Base-by-base conservation (phyloP, 2,329 filamentous ascomycete species). In the Hymenoscyphus scutula region DNA sequence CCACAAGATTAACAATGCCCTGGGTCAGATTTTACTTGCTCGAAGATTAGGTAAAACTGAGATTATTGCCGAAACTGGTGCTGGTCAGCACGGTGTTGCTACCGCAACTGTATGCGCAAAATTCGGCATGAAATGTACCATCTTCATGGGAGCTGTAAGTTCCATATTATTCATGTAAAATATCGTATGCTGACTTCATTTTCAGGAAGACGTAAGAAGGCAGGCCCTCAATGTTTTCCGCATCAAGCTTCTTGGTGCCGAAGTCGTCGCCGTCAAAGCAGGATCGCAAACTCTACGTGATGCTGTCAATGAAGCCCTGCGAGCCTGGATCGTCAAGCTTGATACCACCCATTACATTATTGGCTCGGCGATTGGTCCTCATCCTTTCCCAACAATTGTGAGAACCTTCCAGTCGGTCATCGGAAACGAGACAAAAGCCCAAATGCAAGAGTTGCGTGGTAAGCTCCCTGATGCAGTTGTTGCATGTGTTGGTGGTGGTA, bases 1-100 rank as follows among this genome's bases (percentile, higher is more conserved):
- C 66, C 95, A 99, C 83, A 99, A 99, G 84, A 98, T 99, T 82
- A 99, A 99, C 82, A 99, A 99, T 73, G 95, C 95, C 0, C 81
- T 99, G 8, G 95, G 95, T 1, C 95, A 99, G 77, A 87, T 97
- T 56, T 84, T 99, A 15, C 80, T 99, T 45, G 95, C 95, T 1
- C 84, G 84, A 70, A 84, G 92, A 65, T 79, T 99, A 56, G 95
- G 95, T 58, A 99, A 99, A 84, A 97, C 89, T 5, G 90, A 92
- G 76, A 98, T 99, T 71, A 99, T 99, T 70, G 95, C 95, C 56
- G 95, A 99, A 80, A 99, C 95, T 17, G 95, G 95, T 69, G 95
- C 95, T 60, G 95, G 95, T 19, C 95, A 99, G 79, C 95, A 99
- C 77, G 95, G 95, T 80, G 95, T 99, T 41, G 95, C 95, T 2